phyloP scores from a whole-genome alignment of 768 basidiomycete species.

The Suillus tomentosus region DNA sequence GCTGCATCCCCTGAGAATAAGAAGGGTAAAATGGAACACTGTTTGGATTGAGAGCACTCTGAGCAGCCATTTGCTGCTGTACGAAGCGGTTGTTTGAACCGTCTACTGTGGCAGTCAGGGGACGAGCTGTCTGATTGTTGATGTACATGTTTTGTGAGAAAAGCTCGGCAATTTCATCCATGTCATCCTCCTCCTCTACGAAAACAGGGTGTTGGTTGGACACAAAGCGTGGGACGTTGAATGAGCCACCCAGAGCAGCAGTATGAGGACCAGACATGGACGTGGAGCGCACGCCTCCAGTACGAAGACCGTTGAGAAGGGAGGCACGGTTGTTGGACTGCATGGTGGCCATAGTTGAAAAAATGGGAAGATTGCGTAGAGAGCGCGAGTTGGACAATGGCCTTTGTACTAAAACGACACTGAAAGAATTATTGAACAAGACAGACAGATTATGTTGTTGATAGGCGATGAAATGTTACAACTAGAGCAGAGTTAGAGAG shows the following conservation, averaged over 20 bases:
- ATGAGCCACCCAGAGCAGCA: constrained; percentile 61
- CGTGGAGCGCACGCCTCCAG: constrained; percentile 84
- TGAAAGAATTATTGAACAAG: constrained; percentile 32
- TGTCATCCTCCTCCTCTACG: constrained; percentile 50
- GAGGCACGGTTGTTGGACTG: constrained; percentile 69
- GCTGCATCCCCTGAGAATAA: constrained; percentile 40
- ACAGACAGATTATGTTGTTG: constrained; percentile 32
- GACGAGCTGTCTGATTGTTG: constrained; percentile 46
- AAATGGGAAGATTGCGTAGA: constrained; percentile 20
- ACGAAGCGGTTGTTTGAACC: constrained; percentile 65
- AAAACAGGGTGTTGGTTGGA: constrained; percentile 44
- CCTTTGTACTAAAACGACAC: constrained; percentile 19
- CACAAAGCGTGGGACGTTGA: constrained; percentile 62
- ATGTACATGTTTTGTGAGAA: constrained; percentile 54
- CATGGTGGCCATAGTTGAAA: constrained; percentile 42
- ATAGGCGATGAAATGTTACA: constrained; percentile 22
- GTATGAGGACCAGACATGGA: constrained; percentile 65
- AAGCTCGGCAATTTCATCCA: constrained; percentile 62
- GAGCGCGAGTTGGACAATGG: constrained; percentile 8
- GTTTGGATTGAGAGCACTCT: constrained; percentile 55
- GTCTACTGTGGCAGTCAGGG: constrained; percentile 75
- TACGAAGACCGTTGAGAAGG: constrained; percentile 86
- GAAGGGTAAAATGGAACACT: constrained; percentile 49
- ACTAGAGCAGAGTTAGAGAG: constrained; percentile 9
- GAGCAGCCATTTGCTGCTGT: constrained; percentile 58